A percentile compares a stretch with the other conserved stretches of the same genome.
phyloP scores from a whole-genome alignment of 768 basidiomycete species.

The Mycena capillaripes region DNA sequence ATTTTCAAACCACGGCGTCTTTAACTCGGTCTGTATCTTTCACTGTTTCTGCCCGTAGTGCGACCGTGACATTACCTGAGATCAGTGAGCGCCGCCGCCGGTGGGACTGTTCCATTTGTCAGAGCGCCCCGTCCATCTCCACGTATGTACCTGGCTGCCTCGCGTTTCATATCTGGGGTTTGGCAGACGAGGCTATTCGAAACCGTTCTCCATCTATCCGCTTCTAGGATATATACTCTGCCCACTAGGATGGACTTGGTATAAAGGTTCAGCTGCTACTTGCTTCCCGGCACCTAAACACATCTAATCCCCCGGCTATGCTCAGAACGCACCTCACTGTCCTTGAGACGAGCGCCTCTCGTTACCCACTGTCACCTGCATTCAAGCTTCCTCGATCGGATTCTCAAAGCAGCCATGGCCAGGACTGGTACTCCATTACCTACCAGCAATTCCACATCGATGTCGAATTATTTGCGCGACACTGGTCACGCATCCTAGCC shows the following conservation, averaged over 20 bases:
- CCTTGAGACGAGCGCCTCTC: conserved; percentile 62
- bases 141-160: conserved; percentile 39
- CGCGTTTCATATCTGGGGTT: conserved; percentile 45
- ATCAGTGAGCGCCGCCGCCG: conserved; percentile 29
- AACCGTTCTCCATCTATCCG: conserved; percentile 42
- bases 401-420: conserved; percentile 43
- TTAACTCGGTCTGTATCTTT: conserved; percentile 1
- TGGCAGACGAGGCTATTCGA: conserved; percentile 52
- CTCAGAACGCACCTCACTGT: conserved; percentile 66
- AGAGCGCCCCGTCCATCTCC: conserved; percentile 35
- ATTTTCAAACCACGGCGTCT: conserved; percentile 7
- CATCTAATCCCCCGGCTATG: conserved; percentile 40
- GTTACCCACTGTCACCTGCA: conserved; percentile 59
- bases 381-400: conserved; percentile 67
- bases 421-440: conserved; percentile 62
- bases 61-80: conserved; percentile 21
- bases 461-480: conserved; percentile 67
- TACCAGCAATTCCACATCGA: conserved; percentile 67
- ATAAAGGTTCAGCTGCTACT: conserved; percentile 38
- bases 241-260: conserved; percentile 29
- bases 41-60: conserved; percentile 17
- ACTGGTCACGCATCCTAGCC: conserved; percentile 63
- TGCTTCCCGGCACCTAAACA: conserved; percentile 37
- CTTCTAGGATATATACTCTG: conserved; percentile 36
- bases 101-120: conserved; percentile 36